Conservation (phyloP, 1,284 basidiomycete genomes). For the Ustilago bromivora region DNA sequence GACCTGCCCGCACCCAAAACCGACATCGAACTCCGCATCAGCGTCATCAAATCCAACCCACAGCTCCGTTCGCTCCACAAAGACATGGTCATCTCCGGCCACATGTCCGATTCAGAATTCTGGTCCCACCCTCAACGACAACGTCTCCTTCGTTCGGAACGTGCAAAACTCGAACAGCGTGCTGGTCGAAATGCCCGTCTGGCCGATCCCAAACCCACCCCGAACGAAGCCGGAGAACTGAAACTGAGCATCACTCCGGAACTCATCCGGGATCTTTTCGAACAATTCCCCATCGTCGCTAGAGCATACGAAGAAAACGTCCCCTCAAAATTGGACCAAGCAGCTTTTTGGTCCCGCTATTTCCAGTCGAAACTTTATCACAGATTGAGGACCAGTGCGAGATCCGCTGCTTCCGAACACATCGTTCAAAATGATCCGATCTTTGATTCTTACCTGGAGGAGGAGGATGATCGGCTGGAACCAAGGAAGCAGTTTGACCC, state of each 20-base stretch:
- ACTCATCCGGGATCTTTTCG: constrained; percentile 93
- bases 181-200: constrained; percentile 63
- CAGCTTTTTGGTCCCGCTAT: constrained; percentile 95
- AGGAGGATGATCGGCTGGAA: constrained; percentile 90
- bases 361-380: constrained; percentile 96
- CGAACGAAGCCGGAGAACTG: constrained; percentile 72
- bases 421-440: constrained; percentile 91
- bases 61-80: constrained; percentile 60
- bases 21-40: constrained; percentile 62
- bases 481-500: constrained; percentile 79
- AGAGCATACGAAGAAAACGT: constrained; percentile 94
- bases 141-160: constrained; percentile 61
- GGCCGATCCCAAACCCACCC: constrained; percentile 65
- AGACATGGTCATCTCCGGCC: constrained; percentile 61
- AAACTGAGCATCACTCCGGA: constrained; percentile 93
- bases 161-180: constrained; percentile 58
- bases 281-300: constrained; percentile 94
- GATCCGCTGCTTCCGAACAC: constrained; percentile 84
- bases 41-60: constrained; percentile 61
- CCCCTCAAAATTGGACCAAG: constrained; percentile 85
- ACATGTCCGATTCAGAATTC: constrained; percentile 64
- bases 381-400: constrained; percentile 89
- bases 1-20: constrained; percentile 20
- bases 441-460: constrained; percentile 93
- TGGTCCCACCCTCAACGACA: constrained; percentile 67